Base-by-base conservation (phyloP, 139 green algal genomes). In the Mesotaenium endlicherianum region DNA sequence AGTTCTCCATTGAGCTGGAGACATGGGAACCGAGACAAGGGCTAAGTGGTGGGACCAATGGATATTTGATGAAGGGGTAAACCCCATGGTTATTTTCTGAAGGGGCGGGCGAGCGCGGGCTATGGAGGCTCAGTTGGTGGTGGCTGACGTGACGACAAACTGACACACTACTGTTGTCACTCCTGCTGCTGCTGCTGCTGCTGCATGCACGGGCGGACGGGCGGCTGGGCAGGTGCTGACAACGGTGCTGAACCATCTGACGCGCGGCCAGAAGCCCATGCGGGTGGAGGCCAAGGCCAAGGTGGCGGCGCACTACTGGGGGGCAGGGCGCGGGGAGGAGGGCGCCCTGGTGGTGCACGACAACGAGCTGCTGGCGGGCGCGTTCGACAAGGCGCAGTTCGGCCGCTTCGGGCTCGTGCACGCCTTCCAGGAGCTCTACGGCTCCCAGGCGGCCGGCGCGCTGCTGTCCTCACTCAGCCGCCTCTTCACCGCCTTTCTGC, bases 331-430 rank as follows among this genome's bases (percentile, higher is more conserved):
- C 58, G 88, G 83, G 44, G 91, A 91, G 83, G 64, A 81, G 45
- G 41, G 59, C 57, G 36, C 55, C n/a, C 5, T 82, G 41, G n/a
- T 74, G 11, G 68, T 91, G 69, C 42, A 42, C 6, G 44, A 90
- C 60, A 90, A 90, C 34, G 89, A 95, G 59, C 87, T 98, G 70
- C 74, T 98, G 55, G 87, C 88, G 0, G 96, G 96, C 77, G 88
- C 89, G 75, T 43, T 98, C 55, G 97, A 99, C 92, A 99, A 99
- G 91, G 91, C 92, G 1, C 84, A 92, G 75, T 99, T 97, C 82
- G 95, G 94, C 43, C 97, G 95, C 85, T 94, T 93, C 87, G 96
- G 96, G 26, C 90, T 99, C 34, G 91, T 99, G 58, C 96, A 98
- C 88, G 89, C 93, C 69, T 90, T 98, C 26, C 93, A 97, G 82